phyloP scores from a whole-genome alignment of 179 eudicot genomes.

The Spinacia oleracea region DNA sequence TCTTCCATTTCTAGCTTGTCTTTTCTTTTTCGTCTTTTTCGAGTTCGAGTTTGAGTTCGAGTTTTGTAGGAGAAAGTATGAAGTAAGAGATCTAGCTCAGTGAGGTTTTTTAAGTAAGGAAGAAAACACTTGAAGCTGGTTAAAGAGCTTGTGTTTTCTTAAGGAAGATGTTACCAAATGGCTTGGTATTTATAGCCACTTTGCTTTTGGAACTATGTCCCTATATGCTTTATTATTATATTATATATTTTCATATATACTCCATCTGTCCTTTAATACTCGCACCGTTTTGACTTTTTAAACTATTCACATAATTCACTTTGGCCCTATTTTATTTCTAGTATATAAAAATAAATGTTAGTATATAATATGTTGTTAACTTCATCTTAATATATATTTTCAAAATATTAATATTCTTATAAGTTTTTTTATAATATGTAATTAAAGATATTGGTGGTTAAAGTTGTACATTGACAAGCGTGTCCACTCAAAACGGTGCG shows the following conservation, averaged over 20 bases:
- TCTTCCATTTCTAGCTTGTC: conserved; percentile 41
- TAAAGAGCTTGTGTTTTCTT: conserved; percentile 33
- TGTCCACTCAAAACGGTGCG: too few species aligned
- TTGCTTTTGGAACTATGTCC: conserved; percentile 6
- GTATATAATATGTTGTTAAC: too few species aligned
- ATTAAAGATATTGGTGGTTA: too few species aligned
- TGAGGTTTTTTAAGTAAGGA: conserved; percentile 21
- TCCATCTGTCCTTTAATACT: too few species aligned
- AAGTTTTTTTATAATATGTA: too few species aligned
- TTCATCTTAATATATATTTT: too few species aligned
- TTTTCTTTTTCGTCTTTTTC: neutral
- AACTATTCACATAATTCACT: too few species aligned
- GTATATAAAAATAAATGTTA: too few species aligned
- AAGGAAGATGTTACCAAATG: conserved; percentile 31
- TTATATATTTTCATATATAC: neutral
- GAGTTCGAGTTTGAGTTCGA: neutral
- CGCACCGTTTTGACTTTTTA: too few species aligned
- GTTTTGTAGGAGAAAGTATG: neutral
- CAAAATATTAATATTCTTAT: too few species aligned
- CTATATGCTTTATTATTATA: neutral
- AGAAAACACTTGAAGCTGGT: conserved; percentile 26
- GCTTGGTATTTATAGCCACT: conserved; percentile 39
- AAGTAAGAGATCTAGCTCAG: neutral
- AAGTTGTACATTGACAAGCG: too few species aligned
- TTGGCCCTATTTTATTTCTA: too few species aligned